Evolutionary conservation across 306 rosid species (phyloP).

Genomic region (Malus domestica): ASM211411v1 NC_041802.1:415001-415500

Average conservation of each 20-base stretch:
- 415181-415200: background rate
- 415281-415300: background rate
- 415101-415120: constrained; percentile 5
- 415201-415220: background rate
- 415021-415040: constrained; percentile 91
- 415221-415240: background rate
- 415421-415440: background rate
- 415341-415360: background rate
- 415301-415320: background rate
- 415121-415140: background rate
- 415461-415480: background rate
- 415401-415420: background rate
- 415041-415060: constrained; percentile 77
- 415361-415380: background rate
- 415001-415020: constrained; percentile 86
- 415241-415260: background rate
- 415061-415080: constrained; percentile 86
- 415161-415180: background rate
- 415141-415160: background rate
- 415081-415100: constrained; percentile 63
- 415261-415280: background rate
- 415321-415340: background rate
- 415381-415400: background rate
- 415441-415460: background rate
- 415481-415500: background rate